Base-by-base conservation (phyloP, 495 filamentous ascomycete genomes). In the Viridothelium virens region DNA sequence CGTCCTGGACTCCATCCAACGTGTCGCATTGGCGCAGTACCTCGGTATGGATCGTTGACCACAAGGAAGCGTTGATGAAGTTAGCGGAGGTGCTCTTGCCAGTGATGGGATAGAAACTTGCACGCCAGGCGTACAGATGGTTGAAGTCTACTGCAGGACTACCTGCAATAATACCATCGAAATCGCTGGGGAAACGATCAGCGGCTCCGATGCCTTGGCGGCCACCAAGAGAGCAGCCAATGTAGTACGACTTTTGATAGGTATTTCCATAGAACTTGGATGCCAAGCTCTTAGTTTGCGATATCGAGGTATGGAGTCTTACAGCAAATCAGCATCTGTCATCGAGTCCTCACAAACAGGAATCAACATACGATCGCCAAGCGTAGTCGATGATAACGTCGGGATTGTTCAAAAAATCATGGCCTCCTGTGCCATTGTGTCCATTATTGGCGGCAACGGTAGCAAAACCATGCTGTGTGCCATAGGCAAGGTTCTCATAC, bases 161-260 rank as follows among this genome's bases (percentile, higher is more conserved):
- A 1, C 74, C 74, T 16, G 71, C 70, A 7, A 83, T 79, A 4
- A 83, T 79, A 2, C 81, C 83, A 1, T 77, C 74, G 48, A 76
- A 84, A 68, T 82, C 79, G 39, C 78, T 73, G 6, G 82, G 82
- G 66, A 77, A 84, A 63, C 79, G 76, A 67, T 84, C 79, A 5
- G 79, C 74, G 4, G 76, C 74, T 66, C 82, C 82, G 62, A 81
- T 80, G 11, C 84, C 84, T 68, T 86, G 77, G 2, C 80, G 77
- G 9, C 84, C 84, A 16, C 82, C 84, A 33, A 80, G 82, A 4
- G 82, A 85, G 71, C 84, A 86, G 33, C 83, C 84, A 0, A 83
- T 68, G 69, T 83, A 86, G 69, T 85, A 85, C 3, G 78, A 80
- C 63, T 83, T 81, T 14, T 74, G 69, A 66, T 76, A 77, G 9